These are phyloP conservation scores for Solanum medicagineum DNA, from an alignment of 257 asterid genomes.

Conservation along the genomic window DNA sequence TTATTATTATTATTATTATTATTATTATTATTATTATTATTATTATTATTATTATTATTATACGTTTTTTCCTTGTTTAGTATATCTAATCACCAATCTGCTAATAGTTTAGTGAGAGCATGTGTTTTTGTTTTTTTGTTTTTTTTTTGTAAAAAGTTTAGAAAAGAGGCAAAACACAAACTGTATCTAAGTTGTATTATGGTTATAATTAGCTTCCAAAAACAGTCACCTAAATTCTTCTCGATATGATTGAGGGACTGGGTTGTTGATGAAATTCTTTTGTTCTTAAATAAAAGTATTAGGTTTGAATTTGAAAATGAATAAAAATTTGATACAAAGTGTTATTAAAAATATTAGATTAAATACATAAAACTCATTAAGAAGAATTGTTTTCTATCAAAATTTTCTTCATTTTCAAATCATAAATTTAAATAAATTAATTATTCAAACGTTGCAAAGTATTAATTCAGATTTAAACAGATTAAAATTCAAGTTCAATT, in stretches of 20 bases:
- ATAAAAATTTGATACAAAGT: background rate
- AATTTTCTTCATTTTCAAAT: too few species aligned
- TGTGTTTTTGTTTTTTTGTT: background rate
- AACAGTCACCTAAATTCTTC: background rate
- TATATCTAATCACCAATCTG: background rate
- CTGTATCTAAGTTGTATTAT: background rate
- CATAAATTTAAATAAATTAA: too few species aligned
- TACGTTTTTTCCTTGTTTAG: background rate
- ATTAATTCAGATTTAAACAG: too few species aligned
- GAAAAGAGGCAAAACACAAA: background rate
- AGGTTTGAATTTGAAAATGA: background rate
- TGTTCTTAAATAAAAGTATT: fast-evolving
- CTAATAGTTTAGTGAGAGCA: background rate
- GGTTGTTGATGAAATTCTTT: background rate
- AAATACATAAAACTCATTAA: too few species aligned
- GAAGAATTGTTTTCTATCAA: too few species aligned
- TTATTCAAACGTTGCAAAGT: too few species aligned
- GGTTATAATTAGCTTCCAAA: background rate
- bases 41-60: background rate
- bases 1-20: background rate
- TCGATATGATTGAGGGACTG: background rate
- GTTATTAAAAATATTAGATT: too few species aligned
- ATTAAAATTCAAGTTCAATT: background rate
- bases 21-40: background rate
- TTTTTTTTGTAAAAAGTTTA: background rate